Percentiles rank a stretch among this genome's conserved stretches.
phyloP scores from a whole-genome alignment of 768 basidiomycete species.

The Plicaturopsis crispa region DNA sequence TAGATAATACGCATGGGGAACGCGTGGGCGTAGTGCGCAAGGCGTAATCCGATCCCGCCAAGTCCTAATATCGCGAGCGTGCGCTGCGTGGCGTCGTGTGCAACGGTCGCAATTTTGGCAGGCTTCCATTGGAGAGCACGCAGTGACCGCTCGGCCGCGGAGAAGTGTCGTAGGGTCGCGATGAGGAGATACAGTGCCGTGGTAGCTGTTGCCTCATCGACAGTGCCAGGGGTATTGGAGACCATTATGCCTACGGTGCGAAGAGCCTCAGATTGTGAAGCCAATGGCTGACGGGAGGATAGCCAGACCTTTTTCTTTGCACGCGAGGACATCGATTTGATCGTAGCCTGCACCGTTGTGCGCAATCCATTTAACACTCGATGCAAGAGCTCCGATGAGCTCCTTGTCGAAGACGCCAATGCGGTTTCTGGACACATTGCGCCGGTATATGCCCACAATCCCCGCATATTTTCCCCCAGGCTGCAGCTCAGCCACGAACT shows the following conservation, averaged over 20 bases:
- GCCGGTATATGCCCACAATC: constrained; percentile 70
- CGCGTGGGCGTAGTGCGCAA: constrained; percentile 64
- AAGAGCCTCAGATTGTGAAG: constrained; percentile 3
- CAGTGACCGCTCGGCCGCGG: constrained; percentile 52
- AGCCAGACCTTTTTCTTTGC: constrained; percentile 54
- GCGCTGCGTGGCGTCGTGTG: constrained; percentile 60
- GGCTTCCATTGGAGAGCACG: constrained; percentile 58
- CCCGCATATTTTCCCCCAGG: constrained; percentile 68
- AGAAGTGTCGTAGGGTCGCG: constrained; percentile 68
- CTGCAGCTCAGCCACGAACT: constrained; percentile 59
- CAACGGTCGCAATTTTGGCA: constrained; percentile 31
- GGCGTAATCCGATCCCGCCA: constrained; percentile 67
- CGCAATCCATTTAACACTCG: constrained; percentile 75
- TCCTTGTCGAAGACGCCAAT: constrained; percentile 80
- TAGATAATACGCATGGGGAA: constrained; percentile 92
- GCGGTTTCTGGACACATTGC: constrained; percentile 54
- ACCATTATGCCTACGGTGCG: constrained; percentile 55
- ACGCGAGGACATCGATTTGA: constrained; percentile 70
- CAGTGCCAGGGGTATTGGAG: constrained; percentile 86
- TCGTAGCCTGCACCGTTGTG: constrained; percentile 95
- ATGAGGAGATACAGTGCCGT: constrained; percentile 80
- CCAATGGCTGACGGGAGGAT: background rate
- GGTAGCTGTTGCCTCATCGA: constrained; percentile 88
- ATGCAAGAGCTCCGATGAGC: constrained; percentile 60
- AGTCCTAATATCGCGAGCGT: constrained; percentile 71